Base-by-base conservation (phyloP, 441 rosid species). In the Eutrema salsugineum region DNA sequence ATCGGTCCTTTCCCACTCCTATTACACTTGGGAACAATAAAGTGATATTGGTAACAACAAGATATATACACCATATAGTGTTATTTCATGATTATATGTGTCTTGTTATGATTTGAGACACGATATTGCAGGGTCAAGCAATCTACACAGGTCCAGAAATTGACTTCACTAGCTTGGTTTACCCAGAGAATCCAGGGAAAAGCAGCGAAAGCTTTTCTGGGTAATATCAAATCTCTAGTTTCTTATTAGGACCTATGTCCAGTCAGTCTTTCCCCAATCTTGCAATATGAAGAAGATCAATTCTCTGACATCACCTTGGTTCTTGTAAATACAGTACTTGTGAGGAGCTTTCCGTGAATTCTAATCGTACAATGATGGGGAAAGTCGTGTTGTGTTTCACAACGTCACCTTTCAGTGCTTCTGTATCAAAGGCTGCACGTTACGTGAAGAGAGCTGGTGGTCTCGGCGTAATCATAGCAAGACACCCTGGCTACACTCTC, bases 371-470 rank as follows among this genome's bases (percentile, higher is more conserved):
- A 20, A 63, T 74, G 58, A 69, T 10, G 12, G 81, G 83, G 8
- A 82, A 75, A 46, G 82, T 82, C n/a, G 83, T 78, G 17, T 50
- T 82, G 36, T 80, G 83, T 69, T 82, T 82, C 74, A 61, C 80
- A 12, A 28, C 65, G 15, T 57, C 7, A 5, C 6, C 48, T 5
- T 11, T 16, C 17, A 8, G 51, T 53, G 8, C 22, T 17, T 30
- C 58, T n/a, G 60, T 70, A 28, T 73, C 79, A 12, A 78, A 50
- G 70, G 71, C 87, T 64, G 81, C 81, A 48, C 66, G 75, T 10
- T 76, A 67, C 42, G 81, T 84, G 47, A 75, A 82, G 0, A 73
- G 73, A 40, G 78, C 81, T 2, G 79, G 83, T 17, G 75, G 81
- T 68, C 63, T 80, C 59, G 49, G 20, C 24, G 46, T 44, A 30